Base-by-base conservation (phyloP, 148 eudicot genomes). In the Suaeda aralocaspica region DNA sequence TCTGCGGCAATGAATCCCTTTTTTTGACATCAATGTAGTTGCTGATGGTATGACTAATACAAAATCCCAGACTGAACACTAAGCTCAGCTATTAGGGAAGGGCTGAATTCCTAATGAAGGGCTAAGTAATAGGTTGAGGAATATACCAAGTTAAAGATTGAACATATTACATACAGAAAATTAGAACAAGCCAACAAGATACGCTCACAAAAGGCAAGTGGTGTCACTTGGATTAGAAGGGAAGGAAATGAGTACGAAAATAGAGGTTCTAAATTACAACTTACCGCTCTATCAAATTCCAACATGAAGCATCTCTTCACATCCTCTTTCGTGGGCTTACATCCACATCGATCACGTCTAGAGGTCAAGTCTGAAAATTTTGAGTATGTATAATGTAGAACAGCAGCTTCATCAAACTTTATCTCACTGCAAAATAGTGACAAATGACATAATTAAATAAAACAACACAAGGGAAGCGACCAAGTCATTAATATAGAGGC, bases 251-350 rank as follows among this genome's bases (percentile, higher is more conserved):
- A 1, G 25, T 1, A 46, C 24, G n/a, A 26, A 55, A 65, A n/a
- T n/a, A n/a, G 52, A 42, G 29, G 48, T 45, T 18, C 39, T 4
- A 64, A 28, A 1, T 14, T 45, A 15, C 25, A 34, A 85, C 95
- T 87, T 69, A 92, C 97, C 25, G 91, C 80, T 87, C 97, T 81
- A 80, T 92, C 97, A 69, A 92, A 92, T 74, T 92, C 95, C 82
- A 92, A 70, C 97, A 92, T 92, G 78, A 92, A 92, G 83, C 97
- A 92, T 77, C 95, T 81, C 77, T 92, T 92, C 58, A 89, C 97
- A 77, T 92, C 97, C 31, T 92, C 97, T 75, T 92, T 92, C 3
- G 97, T 92, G 61, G 97, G 97, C 82, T 92, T 92, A 78, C 97
- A 92, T 72, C 95, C 97, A 87, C 97, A 92, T 49, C 97, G 81